These are phyloP conservation scores for Puccinia coronata DNA, from an alignment of 1,284 basidiomycete species.

Conservation along the genomic window DNA sequence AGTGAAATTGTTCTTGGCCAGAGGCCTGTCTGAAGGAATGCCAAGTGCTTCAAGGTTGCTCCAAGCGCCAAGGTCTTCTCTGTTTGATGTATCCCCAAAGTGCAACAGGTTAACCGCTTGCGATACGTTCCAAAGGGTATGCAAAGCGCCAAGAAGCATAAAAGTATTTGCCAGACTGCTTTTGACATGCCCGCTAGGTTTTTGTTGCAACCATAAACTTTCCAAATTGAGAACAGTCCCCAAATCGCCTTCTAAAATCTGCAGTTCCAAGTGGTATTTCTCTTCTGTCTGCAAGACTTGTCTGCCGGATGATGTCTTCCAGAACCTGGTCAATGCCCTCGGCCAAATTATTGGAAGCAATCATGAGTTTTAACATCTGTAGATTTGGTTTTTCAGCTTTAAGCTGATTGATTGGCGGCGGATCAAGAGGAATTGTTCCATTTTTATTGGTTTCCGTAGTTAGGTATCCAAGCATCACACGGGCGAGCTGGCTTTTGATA, in stretches of 20 bases:
- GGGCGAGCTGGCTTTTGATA: conserved; percentile 15
- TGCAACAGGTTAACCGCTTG: conserved; percentile 1
- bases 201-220: background rate
- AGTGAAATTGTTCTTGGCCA: conserved; percentile 7
- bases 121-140: too few relatives aligned
- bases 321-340: conserved; percentile 28
- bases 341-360: conserved; percentile 13
- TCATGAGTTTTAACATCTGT: conserved; percentile 22
- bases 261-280: background rate
- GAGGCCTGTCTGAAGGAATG: background rate
- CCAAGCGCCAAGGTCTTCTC: background rate
- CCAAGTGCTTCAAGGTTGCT: background rate
- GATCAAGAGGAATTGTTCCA: background rate
- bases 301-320: background rate
- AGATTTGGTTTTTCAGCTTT: conserved; percentile 8
- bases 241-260: conserved; percentile 16
- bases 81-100: conserved; percentile 11
- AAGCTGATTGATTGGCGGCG: too few relatives aligned
- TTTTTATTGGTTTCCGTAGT: background rate
- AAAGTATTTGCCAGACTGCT: conserved; percentile 10
- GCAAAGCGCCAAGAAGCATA: conserved; percentile 17
- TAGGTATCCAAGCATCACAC: background rate
- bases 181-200: background rate
- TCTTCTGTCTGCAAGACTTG: background rate
- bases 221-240: background rate